These are phyloP conservation scores for Amanita polypyramis DNA, from an alignment of 768 basidiomycete genomes.

Conservation along the genomic window DNA sequence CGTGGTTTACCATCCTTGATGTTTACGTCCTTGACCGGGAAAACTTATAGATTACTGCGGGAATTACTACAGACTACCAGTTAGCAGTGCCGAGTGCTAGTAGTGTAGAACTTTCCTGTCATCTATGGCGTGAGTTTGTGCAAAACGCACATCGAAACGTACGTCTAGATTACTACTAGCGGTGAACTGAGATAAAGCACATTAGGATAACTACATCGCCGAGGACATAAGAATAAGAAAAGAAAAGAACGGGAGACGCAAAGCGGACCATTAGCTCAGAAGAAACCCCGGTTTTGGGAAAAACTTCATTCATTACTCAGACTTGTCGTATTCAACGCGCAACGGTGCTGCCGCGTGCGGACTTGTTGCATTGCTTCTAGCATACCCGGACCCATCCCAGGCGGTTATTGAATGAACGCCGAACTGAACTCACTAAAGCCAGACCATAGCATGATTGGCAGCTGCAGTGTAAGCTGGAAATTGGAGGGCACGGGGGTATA, in stretches of 20 bases:
- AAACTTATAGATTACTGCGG: no score
- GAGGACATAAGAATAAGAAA: neutral
- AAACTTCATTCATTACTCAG: neutral
- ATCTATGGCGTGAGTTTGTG: no score
- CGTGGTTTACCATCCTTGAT: no score
- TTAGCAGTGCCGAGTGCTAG: no score
- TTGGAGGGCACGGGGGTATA: neutral
- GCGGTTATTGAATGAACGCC: slow-evolving; percentile 1
- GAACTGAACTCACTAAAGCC: neutral
- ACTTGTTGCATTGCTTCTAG: neutral
- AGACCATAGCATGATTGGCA: neutral
- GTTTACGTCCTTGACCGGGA: no score
- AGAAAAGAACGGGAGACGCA: neutral
- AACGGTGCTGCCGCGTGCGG: neutral
- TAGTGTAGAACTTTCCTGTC: no score
- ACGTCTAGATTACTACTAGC: neutral
- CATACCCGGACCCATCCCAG: neutral
- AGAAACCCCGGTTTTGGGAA: neutral
- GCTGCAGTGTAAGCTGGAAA: neutral
- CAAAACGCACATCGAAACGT: neutral
- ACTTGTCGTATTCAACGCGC: neutral
- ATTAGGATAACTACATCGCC: no score
- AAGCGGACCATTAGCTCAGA: neutral
- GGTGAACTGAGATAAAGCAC: neutral
- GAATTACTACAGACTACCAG: no score